Conservation (phyloP, 2,329 filamentous ascomycete species). For the Sordariomycetes sp. region DNA sequence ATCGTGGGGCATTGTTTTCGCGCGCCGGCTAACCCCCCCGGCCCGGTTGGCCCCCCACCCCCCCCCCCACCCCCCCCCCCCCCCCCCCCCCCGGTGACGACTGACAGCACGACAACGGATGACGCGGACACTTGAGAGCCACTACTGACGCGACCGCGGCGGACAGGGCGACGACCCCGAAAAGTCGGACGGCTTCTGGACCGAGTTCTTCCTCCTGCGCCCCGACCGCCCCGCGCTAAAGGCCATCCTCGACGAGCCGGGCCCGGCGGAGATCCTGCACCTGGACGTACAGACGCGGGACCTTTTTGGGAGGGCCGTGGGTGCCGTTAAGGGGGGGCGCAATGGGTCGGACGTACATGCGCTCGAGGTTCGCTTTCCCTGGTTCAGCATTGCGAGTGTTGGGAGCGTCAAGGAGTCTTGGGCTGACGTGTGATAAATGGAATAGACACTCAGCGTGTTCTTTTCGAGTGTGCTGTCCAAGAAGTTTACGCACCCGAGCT, state of each 20-base stretch:
- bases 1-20: not conserved
- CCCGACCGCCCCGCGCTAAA: slow-evolving; percentile 62
- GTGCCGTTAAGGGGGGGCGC: slow-evolving; percentile 46
- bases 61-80: not conserved
- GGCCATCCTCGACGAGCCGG: slow-evolving; percentile 54
- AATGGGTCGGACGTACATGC: slow-evolving; percentile 54
- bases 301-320: slow-evolving; percentile 63
- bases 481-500: slow-evolving; percentile 88
- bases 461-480: slow-evolving; percentile 72
- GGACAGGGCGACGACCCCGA: slow-evolving; percentile 57
- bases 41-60: not conserved
- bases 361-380: slow-evolving; percentile 55
- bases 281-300: slow-evolving; percentile 67
- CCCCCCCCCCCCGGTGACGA: not conserved
- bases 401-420: too few species aligned
- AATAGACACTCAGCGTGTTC: slow-evolving; percentile 79
- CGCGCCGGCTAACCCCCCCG: not conserved
- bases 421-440: not conserved
- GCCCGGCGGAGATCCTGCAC: slow-evolving; percentile 62
- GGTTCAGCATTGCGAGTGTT: not conserved
- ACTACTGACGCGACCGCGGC: slow-evolving; percentile 3
- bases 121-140: slow-evolving; percentile 7
- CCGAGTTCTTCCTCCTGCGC: slow-evolving; percentile 82
- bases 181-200: slow-evolving; percentile 85
- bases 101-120: too few species aligned